Evolutionary conservation across 2,329 filamentous ascomycete species (phyloP).

Genomic region (Grosmannia clavigera): DNA sequence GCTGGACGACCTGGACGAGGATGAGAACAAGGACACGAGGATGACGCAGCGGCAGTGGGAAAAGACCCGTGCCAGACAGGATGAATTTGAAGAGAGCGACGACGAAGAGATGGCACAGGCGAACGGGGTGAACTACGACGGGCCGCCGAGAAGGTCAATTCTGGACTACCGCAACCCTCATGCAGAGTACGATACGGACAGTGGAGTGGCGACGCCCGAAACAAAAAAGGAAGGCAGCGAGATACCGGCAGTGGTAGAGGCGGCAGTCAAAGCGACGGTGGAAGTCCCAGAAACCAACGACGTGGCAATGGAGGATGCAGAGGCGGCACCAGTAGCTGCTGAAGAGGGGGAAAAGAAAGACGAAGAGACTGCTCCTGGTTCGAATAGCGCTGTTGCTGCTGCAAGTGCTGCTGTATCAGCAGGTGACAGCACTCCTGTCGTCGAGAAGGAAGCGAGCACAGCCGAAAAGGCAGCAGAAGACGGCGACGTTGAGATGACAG

Average conservation of each 20-base stretch:
- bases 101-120: slow-evolving; percentile 68
- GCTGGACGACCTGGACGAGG: slow-evolving; percentile 62
- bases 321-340: not conserved
- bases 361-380: not conserved
- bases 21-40: slow-evolving; percentile 73
- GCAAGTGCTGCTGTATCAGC: not conserved
- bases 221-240: not conserved
- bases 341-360: slow-evolving; percentile 25
- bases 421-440: slow-evolving; percentile 9
- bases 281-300: slow-evolving; percentile 15
- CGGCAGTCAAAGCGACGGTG: slow-evolving; percentile 7
- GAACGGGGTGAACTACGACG: slow-evolving; percentile 50
- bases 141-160: slow-evolving; percentile 35
- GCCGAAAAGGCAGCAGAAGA: slow-evolving; percentile 18
- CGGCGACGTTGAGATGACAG: slow-evolving; percentile 37
- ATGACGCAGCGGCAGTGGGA: slow-evolving; percentile 76
- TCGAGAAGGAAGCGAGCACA: not conserved
- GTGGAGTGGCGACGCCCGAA: slow-evolving; percentile 4
- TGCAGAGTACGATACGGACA: slow-evolving; percentile 26
- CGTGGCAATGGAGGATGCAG: slow-evolving; percentile 25
- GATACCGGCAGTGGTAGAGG: not conserved
- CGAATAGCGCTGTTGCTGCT: not conserved
- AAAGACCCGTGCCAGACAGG: slow-evolving; percentile 60
- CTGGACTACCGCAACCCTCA: slow-evolving; percentile 36
- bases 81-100: slow-evolving; percentile 78